phyloP scores from a whole-genome alignment of 1,284 basidiomycete species.

The Sporisorium iseilematis-ciliati region DNA sequence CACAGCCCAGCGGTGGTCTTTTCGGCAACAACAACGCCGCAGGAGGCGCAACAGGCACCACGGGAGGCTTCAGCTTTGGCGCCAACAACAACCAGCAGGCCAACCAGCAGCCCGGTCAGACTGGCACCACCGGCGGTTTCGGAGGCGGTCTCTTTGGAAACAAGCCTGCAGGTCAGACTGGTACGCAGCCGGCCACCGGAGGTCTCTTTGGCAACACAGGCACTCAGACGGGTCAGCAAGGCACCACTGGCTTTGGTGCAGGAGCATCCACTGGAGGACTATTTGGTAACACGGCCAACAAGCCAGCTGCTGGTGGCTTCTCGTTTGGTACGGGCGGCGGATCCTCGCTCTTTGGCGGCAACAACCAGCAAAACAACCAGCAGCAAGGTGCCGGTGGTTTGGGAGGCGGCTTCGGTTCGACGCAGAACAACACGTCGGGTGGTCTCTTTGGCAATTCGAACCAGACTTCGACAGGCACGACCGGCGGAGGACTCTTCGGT shows the following conservation, averaged over 20 bases:
- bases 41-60: conserved; percentile 27
- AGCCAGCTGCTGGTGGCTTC: conserved; percentile 52
- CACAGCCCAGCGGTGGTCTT: conserved; percentile 54
- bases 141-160: conserved; percentile 65
- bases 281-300: conserved; percentile 67
- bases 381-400: conserved; percentile 41
- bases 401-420: conserved; percentile 44
- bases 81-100: conserved; percentile 44
- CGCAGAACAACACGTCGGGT: conserved; percentile 33
- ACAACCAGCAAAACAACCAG: conserved; percentile 44
- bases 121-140: conserved; percentile 49
- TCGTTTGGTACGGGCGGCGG: conserved; percentile 63
- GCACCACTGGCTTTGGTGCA: conserved; percentile 47
- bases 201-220: conserved; percentile 68
- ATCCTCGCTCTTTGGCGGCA: conserved; percentile 59
- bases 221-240: conserved; percentile 62
- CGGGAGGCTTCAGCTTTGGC: conserved; percentile 55
- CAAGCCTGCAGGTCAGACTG: conserved; percentile 59
- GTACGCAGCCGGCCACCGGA: conserved; percentile 61
- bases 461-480: conserved; percentile 48
- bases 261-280: conserved; percentile 56
- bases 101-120: conserved; percentile 42
- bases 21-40: conserved; percentile 40
- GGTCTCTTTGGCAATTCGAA: conserved; percentile 64
- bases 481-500: conserved; percentile 61